These are phyloP conservation scores for Sclerotinia subarctica DNA, from an alignment of 2,329 filamentous ascomycete genomes.

Conservation along the genomic window DNA sequence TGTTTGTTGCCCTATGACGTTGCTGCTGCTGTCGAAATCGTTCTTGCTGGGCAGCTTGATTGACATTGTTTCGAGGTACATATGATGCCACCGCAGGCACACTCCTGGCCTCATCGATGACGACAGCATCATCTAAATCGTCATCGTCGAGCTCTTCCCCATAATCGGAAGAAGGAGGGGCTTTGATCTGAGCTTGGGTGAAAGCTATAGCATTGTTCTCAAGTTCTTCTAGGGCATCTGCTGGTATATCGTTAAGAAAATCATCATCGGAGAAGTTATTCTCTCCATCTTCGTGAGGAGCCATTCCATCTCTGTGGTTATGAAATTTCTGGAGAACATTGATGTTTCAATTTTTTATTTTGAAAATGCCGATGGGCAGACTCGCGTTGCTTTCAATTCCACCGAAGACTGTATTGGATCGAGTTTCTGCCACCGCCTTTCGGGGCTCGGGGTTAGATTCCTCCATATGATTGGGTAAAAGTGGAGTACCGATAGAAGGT, in stretches of 20 bases:
- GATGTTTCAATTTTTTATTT: neutral
- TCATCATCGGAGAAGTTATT: conserved; percentile 65
- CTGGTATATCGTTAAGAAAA: conserved; percentile 58
- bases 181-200: conserved; percentile 41
- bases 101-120: conserved; percentile 41
- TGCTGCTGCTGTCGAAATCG: conserved; percentile 31
- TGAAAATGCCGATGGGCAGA: neutral
- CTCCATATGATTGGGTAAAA: neutral
- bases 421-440: conserved; percentile 20
- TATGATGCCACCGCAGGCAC: conserved; percentile 26
- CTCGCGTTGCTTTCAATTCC: neutral
- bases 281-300: conserved; percentile 41
- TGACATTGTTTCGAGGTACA: conserved; percentile 24
- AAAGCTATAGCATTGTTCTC: conserved; percentile 61
- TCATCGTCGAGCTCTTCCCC: conserved; percentile 40
- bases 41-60: conserved; percentile 27
- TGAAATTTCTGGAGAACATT: conserved; percentile 22
- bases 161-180: conserved; percentile 40
- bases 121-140: conserved; percentile 54
- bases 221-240: conserved; percentile 57
- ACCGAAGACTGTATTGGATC: neutral
- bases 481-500: neutral
- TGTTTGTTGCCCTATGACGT: conserved; percentile 24
- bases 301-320: conserved; percentile 40
- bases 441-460: conserved; percentile 12